Percentiles rank a stretch among this genome's conserved stretches.
Evolutionary conservation across 441 rosid species (phyloP).

Genomic region (Flueggea neowawraea): DNA sequence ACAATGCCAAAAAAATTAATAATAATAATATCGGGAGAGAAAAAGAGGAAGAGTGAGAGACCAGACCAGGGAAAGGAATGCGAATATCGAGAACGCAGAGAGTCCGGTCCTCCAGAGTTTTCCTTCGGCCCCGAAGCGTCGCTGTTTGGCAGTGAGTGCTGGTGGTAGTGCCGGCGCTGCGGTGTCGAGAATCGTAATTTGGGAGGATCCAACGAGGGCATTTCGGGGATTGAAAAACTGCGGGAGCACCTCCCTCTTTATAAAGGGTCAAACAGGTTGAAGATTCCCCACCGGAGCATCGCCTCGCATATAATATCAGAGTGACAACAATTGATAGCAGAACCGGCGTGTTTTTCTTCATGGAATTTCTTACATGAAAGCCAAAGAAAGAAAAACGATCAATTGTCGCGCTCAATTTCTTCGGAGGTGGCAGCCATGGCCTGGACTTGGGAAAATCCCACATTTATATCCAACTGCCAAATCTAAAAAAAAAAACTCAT

Average conservation of each 20-base stretch:
- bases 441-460: too few relatives aligned
- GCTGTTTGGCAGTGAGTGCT: slow-evolving; percentile 65
- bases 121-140: slow-evolving; percentile 68
- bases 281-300: slow-evolving; percentile 48
- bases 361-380: too few relatives aligned
- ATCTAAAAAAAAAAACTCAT: too few relatives aligned
- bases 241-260: slow-evolving; percentile 92
- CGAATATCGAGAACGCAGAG: slow-evolving; percentile 79
- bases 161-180: background rate
- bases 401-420: too few relatives aligned
- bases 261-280: slow-evolving; percentile 81
- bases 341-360: too few relatives aligned
- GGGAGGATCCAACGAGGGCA: slow-evolving; percentile 92
- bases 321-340: too few relatives aligned
- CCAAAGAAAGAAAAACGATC: too few relatives aligned
- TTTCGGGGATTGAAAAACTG: slow-evolving; percentile 80
- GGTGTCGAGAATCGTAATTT: slow-evolving; percentile 34
- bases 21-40: background rate
- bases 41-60: background rate
- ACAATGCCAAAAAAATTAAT: background rate
- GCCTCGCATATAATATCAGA: too few relatives aligned
- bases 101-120: slow-evolving; percentile 80
- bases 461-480: too few relatives aligned
- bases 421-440: too few relatives aligned
- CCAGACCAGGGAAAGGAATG: slow-evolving; percentile 76